phyloP scores from a whole-genome alignment of 164 flowering plant genomes.

The Aristolochia californica region DNA sequence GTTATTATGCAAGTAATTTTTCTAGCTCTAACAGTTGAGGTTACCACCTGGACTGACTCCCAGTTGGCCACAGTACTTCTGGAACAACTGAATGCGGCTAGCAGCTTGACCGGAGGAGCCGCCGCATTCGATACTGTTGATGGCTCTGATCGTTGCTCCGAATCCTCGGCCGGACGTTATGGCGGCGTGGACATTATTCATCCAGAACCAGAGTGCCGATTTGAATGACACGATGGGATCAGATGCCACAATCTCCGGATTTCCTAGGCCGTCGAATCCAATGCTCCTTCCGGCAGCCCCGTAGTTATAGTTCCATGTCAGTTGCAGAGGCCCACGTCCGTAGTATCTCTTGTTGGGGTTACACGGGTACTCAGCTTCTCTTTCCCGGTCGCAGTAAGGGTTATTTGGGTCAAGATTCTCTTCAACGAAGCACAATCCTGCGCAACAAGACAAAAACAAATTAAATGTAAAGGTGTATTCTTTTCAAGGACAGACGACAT shows the following conservation, averaged over 20 bases:
- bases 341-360: constrained; percentile 17
- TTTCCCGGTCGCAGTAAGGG: constrained; percentile 18
- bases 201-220: constrained; percentile 39
- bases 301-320: constrained; percentile 34
- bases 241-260: constrained; percentile 26
- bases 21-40: constrained; percentile 16
- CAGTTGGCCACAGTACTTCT: constrained; percentile 20
- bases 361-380: constrained; percentile 21
- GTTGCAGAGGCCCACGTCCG: constrained; percentile 30
- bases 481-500: too few species aligned
- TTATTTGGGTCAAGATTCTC: constrained; percentile 24
- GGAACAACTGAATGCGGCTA: constrained; percentile 18
- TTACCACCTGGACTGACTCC: constrained; percentile 25
- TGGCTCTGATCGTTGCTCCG: constrained; percentile 30
- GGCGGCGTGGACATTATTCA: constrained; percentile 18
- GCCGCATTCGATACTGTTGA: constrained; percentile 27
- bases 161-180: constrained; percentile 27
- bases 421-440: constrained; percentile 33
- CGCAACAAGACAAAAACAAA: too few species aligned
- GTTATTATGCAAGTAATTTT: too few species aligned
- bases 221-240: constrained; percentile 22
- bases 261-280: constrained; percentile 24
- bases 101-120: constrained; percentile 9
- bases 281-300: constrained; percentile 26
- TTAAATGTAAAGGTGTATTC: too few species aligned